These are phyloP conservation scores for Neopestalotiopsis rosae DNA, from an alignment of 2,329 filamentous ascomycete species.

Conservation along the genomic window DNA sequence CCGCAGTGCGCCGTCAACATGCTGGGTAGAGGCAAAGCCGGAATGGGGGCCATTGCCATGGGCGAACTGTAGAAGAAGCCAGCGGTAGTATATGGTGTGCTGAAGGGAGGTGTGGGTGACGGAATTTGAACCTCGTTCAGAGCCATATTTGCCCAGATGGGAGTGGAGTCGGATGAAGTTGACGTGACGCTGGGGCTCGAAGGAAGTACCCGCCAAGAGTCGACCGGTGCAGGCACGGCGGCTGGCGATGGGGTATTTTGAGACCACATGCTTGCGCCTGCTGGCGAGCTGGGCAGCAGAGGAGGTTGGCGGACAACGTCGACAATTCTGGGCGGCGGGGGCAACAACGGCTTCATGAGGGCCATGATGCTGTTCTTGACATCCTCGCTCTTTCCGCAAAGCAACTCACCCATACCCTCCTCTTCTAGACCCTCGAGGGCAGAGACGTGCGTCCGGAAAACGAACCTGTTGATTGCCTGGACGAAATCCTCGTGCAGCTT, in stretches of 20 bases:
- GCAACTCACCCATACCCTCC: conserved; percentile 91
- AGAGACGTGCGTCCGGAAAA: conserved; percentile 86
- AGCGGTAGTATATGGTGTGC: conserved; percentile 76
- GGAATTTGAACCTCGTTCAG: conserved; percentile 76
- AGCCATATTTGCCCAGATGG: conserved; percentile 81
- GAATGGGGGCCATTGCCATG: conserved; percentile 74
- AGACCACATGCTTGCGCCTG: conserved; percentile 80
- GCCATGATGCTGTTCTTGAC: conserved; percentile 86
- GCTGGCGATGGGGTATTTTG: conserved; percentile 69
- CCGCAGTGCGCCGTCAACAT: conserved; percentile 87
- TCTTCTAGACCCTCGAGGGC: conserved; percentile 96
- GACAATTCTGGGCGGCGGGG: conserved; percentile 84
- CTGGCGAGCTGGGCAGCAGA: conserved; percentile 82
- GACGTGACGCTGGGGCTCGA: conserved; percentile 85
- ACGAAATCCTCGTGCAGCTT: conserved; percentile 97
- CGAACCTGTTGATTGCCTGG: conserved; percentile 95
- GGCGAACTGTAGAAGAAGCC: conserved; percentile 82
- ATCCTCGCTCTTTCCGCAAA: conserved; percentile 89
- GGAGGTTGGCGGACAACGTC: conserved; percentile 88
- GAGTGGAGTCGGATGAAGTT: conserved; percentile 71
- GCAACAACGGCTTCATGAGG: conserved; percentile 86
- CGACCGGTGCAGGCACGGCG: conserved; percentile 72
- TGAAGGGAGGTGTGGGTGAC: conserved; percentile 82
- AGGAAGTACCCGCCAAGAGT: conserved; percentile 89
- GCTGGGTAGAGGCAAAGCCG: conserved; percentile 82